Percentiles rank a stretch among this genome's conserved stretches.
These are phyloP conservation scores for Diplotaxis tenuifolia DNA, from an alignment of 345 rosid genomes.

Conservation along the genomic window DNA sequence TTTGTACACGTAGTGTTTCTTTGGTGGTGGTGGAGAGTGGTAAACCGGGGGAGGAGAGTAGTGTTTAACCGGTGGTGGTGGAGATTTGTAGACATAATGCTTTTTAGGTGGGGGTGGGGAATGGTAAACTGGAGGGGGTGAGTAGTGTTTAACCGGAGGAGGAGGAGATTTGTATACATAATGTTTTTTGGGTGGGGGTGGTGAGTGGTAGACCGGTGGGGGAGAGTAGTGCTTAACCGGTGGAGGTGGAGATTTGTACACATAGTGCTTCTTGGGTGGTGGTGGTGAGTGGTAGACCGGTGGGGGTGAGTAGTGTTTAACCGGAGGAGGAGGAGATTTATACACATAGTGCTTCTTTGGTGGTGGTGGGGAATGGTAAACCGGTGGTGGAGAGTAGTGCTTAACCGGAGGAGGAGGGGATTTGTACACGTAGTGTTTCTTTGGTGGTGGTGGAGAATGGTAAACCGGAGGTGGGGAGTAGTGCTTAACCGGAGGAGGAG, in stretches of 20 bases:
- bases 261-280: constrained; percentile 22
- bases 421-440: constrained; percentile 25
- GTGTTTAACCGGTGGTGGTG: constrained; percentile 17
- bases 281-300: constrained; percentile 27
- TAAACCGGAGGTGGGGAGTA: constrained; percentile 24
- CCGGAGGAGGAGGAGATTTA: constrained; percentile 28
- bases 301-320: constrained; percentile 12
- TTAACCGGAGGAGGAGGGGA: constrained; percentile 33
- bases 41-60: constrained; percentile 23
- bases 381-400: constrained; percentile 23
- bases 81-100: constrained; percentile 18
- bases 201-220: constrained; percentile 6
- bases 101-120: constrained; percentile 30
- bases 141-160: constrained; percentile 27
- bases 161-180: constrained; percentile 25
- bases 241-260: constrained; percentile 24
- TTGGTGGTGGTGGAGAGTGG: constrained; percentile 28
- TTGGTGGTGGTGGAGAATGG: constrained; percentile 35
- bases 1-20: constrained; percentile 25
- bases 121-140: constrained; percentile 21
- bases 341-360: constrained; percentile 27
- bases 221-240: constrained; percentile 24
- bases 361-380: constrained; percentile 34
- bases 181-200: constrained; percentile 15
- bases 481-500: constrained; percentile 29